Base-by-base conservation (phyloP, 331 rosid species). In the Malus hybrid region DNA sequence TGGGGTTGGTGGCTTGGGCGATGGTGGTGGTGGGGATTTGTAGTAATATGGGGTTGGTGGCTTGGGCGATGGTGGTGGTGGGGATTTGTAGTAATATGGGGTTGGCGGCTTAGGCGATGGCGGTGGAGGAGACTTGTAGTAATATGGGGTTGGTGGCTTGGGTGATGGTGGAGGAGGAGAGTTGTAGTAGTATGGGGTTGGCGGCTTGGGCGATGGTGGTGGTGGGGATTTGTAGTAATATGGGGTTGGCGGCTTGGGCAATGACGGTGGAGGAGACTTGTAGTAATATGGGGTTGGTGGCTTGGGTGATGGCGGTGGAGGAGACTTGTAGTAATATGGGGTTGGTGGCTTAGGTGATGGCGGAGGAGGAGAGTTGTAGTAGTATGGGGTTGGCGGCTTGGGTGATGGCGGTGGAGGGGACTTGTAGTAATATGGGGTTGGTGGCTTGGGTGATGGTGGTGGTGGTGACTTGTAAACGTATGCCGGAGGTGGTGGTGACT, bases 351-450 rank as follows among this genome's bases (percentile, higher is more conserved):
- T 82, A 0, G 88, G 87, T 0, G 87, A 81, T 6, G 83, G 83
- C 0, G 83, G 83, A 1, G 83, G 83, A 0, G 89, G 89, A 0
- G 86, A 82, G 39, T 85, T 82, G 14, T 86, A 86, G 32, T 87
- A 84, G 34, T 19, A 14, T 6, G 91, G 91, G 50, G 91, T 87
- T 1, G 90, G 92, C 3, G 90, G 82, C 32, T 83, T 84, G 1
- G 84, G 66, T 62, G 84, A 34, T 3, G 84, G 84, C 0, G 84
- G 84, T 0, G 84, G 78, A 0, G 85, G 87, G 0, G 85, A 80
- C 27, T 79, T 79, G 15, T 83, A 83, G 4, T 15, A 0, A 9
- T 86, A 83, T 39, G 87, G 85, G 6, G 85, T 0, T 8, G 91
- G 91, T 2, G 91, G 89, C 6, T 85, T 83, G 0, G 90, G 90